Evolutionary conservation across 192 early-diverging fungal genomes (phyloP).

Genomic region (Powellomyces hirtus): DNA sequence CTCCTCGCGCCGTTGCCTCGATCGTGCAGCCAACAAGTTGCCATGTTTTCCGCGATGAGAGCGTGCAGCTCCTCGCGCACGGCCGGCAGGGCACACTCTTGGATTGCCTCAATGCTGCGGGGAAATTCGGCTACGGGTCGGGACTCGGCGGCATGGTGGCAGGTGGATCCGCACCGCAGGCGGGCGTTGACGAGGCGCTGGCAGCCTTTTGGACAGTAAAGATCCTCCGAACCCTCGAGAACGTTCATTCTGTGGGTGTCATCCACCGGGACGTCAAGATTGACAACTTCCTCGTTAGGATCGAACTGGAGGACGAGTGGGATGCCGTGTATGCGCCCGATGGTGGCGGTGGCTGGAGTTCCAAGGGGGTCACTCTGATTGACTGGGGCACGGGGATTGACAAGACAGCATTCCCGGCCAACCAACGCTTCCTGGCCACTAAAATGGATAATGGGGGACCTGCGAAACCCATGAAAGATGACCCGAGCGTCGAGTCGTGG

Average conservation of each 20-base stretch:
- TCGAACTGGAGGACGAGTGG: slow-evolving; percentile 33
- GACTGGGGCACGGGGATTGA: slow-evolving; percentile 46
- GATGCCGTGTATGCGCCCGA: slow-evolving; percentile 30
- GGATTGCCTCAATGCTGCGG: slow-evolving; percentile 34
- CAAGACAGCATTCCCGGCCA: slow-evolving; percentile 28
- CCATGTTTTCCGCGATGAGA: slow-evolving; percentile 43
- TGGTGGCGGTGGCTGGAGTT: slow-evolving; percentile 43
- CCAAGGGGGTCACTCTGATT: slow-evolving; percentile 36
- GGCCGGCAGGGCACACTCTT: slow-evolving; percentile 27
- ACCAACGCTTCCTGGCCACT: slow-evolving; percentile 13
- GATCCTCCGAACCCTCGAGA: slow-evolving; percentile 41
- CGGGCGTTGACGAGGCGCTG: slow-evolving; percentile 46
- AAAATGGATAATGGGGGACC: background rate
- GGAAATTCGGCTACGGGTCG: slow-evolving; percentile 28
- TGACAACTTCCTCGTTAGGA: slow-evolving; percentile 49
- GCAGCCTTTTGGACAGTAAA: slow-evolving; percentile 51
- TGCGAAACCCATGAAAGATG: background rate
- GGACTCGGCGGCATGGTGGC: slow-evolving; percentile 8
- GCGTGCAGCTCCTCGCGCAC: slow-evolving; percentile 23
- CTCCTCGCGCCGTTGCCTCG: slow-evolving; percentile 28
- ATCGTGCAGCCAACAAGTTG: too few species aligned
- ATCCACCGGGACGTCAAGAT: slow-evolving; percentile 50
- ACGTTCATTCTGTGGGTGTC: slow-evolving; percentile 44
- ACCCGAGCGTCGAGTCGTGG: slow-evolving; percentile 45
- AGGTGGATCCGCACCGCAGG: background rate